Evolutionary conservation across 2,329 filamentous ascomycete species (phyloP).

Genomic region (Zopfia rhizophila): DNA sequence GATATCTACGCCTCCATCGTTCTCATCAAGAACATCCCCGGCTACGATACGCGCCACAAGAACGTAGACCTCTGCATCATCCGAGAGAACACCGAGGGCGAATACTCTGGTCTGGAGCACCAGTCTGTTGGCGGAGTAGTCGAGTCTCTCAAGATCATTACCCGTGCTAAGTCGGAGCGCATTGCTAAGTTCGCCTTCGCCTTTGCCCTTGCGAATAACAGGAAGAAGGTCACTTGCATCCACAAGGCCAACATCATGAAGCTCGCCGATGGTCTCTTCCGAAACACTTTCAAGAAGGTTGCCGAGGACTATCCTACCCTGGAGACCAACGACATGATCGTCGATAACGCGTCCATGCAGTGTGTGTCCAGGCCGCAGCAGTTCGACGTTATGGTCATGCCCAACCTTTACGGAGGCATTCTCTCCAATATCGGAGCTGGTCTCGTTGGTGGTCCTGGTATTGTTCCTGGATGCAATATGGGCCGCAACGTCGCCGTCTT

Average conservation of each 20-base stretch:
- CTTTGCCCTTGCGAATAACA: conserved; percentile 97
- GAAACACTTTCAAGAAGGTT: conserved; percentile 93
- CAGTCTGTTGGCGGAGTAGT: conserved; percentile 96
- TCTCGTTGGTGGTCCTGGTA: conserved; percentile 94
- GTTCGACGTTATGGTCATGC: conserved; percentile 99
- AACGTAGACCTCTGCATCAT: conserved; percentile 99
- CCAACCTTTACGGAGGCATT: conserved; percentile 98
- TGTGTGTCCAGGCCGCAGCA: conserved; percentile 95
- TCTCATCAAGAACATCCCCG: conserved; percentile 99
- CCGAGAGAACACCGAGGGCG: conserved; percentile 99
- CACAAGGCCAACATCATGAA: conserved; percentile 99
- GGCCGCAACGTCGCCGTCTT: conserved; percentile 97
- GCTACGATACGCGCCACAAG: conserved; percentile 96
- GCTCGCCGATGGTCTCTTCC: conserved; percentile 97
- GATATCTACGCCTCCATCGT: conserved; percentile 99
- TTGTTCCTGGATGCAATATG: conserved; percentile 99
- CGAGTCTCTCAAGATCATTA: conserved; percentile 99
- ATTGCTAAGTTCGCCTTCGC: conserved; percentile 99
- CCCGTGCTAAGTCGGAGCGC: conserved; percentile 97
- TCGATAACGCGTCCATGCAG: conserved; percentile 99
- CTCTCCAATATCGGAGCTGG: conserved; percentile 98
- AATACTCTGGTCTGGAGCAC: conserved; percentile 99
- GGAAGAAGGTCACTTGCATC: conserved; percentile 99
- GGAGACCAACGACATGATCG: conserved; percentile 99
- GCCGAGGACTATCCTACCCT: conserved; percentile 96